phyloP scores from a whole-genome alignment of 306 rosid genomes.

The Fragaria iinumae region DNA sequence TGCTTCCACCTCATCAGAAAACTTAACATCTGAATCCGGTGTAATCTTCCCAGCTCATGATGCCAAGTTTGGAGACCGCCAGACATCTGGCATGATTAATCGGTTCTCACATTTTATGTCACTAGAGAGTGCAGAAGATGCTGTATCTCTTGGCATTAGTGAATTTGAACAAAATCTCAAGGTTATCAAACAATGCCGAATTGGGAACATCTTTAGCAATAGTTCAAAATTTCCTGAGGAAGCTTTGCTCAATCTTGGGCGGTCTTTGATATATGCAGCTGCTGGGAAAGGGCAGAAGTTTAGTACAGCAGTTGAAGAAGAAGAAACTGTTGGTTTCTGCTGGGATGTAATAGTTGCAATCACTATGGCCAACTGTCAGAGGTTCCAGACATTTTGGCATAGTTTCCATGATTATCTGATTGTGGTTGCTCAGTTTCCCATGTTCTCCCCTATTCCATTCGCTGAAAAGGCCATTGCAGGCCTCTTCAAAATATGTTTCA shows the following conservation, averaged over 20 bases:
- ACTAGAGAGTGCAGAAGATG: slow-evolving; percentile 57
- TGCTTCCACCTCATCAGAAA: slow-evolving; percentile 27
- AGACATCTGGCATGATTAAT: slow-evolving; percentile 40
- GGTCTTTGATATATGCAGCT: slow-evolving; percentile 70
- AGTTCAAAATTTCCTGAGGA: slow-evolving; percentile 67
- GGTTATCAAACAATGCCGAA: slow-evolving; percentile 70
- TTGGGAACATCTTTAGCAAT: slow-evolving; percentile 60
- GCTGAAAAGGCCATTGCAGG: slow-evolving; percentile 66
- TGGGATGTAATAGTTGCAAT: slow-evolving; percentile 80
- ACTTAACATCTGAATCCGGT: slow-evolving; percentile 45
- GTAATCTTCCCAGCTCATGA: slow-evolving; percentile 38
- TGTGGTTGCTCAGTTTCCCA: slow-evolving; percentile 74
- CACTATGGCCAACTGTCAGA: slow-evolving; percentile 48
- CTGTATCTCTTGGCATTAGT: slow-evolving; percentile 52
- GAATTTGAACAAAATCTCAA: slow-evolving; percentile 85
- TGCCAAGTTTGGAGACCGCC: slow-evolving; percentile 42
- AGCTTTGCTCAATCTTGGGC: slow-evolving; percentile 65
- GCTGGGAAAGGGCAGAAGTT: slow-evolving; percentile 97
- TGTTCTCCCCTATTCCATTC: slow-evolving; percentile 83
- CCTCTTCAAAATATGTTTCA: slow-evolving; percentile 65
- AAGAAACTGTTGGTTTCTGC: slow-evolving; percentile 85
- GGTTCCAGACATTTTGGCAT: slow-evolving; percentile 75
- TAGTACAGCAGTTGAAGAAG: slow-evolving; percentile 86
- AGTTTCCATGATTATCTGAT: slow-evolving; percentile 63
- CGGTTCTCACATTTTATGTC: slow-evolving; percentile 56